Evolutionary conservation across 2,329 filamentous ascomycete species (phyloP), one percentile per base, ranked within the genome.

Genomic region (Colletotrichum navitas): DNA sequence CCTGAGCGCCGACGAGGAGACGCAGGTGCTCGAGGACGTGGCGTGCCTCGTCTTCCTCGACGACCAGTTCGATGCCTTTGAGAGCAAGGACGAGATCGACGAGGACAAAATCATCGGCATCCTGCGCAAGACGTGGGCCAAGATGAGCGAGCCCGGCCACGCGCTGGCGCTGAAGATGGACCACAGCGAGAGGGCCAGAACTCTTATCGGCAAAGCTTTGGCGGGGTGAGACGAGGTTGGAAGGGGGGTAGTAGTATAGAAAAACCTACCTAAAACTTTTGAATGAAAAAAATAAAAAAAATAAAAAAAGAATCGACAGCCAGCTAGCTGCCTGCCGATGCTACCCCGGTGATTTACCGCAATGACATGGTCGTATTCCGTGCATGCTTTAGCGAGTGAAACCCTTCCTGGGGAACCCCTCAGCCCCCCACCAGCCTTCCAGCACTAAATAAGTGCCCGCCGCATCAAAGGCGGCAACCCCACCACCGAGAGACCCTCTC

Each of bases 11-110:
- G 82, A 86, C 74, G 77, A 79, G 21, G 92, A 94, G 79, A 90
- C 91, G 66, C 92, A 95, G 84, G 86, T 89, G 8, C 85, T 97
- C 73, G 94, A 97, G 83, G 94, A 97, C 82, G 92, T 94, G 56
- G 94, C 94, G 3, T 97, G 94, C 78, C 82, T 97, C 66, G 94
- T 97, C 36, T 97, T 97, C 79, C 82, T 97, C 74, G 94, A 96
- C 79, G 93, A 95, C 79, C 93, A 96, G 78, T 92, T 97, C 74
- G 94, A 95, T 76, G 89, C 88, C 62, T 97, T 96, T 81, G 92
- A 94, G 84, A 86, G 80, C 75, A 85, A 87, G 78, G 86, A 88
- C 36, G 87, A 91, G 65, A 79, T 86, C 21, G 92, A 94, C 77
- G 93, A 95, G 82, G 91, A 90, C 62, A 97, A 96, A 86, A 90